Percentiles rank a stretch among this genome's conserved stretches.
Evolutionary conservation across 345 rosid genomes (phyloP).

Genomic region (Mangifera indica): DNA sequence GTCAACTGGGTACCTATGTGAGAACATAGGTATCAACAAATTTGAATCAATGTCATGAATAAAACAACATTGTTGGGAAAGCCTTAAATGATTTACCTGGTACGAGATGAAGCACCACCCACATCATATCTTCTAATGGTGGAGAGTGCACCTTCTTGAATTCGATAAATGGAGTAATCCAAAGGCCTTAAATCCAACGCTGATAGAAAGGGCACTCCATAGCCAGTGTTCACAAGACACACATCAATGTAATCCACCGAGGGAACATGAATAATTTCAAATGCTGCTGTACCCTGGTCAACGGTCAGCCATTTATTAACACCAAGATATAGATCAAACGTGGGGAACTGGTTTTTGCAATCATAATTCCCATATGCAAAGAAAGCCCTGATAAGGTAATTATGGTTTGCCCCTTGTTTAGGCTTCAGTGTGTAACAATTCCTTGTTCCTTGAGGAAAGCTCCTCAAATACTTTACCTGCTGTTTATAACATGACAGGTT

Average conservation of each 20-base stretch:
- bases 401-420: conserved; percentile 12
- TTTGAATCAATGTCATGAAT: background rate
- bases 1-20: conserved; percentile 23
- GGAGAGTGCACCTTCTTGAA: background rate
- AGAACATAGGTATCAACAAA: background rate
- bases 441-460: background rate
- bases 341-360: background rate
- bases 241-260: conserved; percentile 8
- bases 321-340: conserved; percentile 27
- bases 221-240: conserved; percentile 26
- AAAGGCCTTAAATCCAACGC: conserved; percentile 24
- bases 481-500: background rate
- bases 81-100: background rate
- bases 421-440: conserved; percentile 6
- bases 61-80: background rate
- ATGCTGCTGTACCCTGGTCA: fast-evolving
- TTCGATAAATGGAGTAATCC: background rate
- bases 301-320: conserved; percentile 15
- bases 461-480: background rate
- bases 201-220: conserved; percentile 30
- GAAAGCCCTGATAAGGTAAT: conserved; percentile 13
- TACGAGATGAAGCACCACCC: background rate
- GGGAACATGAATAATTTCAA: conserved; percentile 13
- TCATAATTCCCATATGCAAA: conserved; percentile 32
- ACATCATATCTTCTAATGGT: background rate